Percentiles rank a stretch among this genome's conserved stretches.
Conservation (phyloP, 352 stramenopile species). For the Aphanomyces cochlioides region DNA sequence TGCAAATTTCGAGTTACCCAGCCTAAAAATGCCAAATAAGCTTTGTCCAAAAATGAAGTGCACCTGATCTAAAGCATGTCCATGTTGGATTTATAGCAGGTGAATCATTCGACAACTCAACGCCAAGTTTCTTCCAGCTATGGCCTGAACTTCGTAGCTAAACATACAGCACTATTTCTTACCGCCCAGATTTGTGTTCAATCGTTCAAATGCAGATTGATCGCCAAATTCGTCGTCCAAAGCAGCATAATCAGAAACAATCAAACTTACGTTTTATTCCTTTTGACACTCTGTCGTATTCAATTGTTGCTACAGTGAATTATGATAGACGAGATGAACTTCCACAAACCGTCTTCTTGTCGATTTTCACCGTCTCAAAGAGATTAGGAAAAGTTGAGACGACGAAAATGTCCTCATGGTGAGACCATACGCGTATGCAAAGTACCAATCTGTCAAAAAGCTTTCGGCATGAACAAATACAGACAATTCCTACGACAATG, state of each 20-base stretch:
- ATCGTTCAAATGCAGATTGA: too few relatives aligned
- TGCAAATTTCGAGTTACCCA: background rate
- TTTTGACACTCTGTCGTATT: background rate
- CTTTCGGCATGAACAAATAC: background rate
- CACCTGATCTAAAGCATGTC: background rate
- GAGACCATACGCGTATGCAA: background rate
- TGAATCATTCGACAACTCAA: background rate
- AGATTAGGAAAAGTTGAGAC: background rate
- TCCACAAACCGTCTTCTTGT: background rate
- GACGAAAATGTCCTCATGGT: background rate
- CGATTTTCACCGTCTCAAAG: background rate
- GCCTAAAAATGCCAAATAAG: background rate
- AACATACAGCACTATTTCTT: background rate
- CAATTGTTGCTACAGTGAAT: background rate
- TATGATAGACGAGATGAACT: background rate
- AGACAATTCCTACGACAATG: background rate
- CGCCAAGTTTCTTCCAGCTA: background rate
- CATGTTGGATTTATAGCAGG: background rate
- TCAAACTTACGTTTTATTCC: background rate
- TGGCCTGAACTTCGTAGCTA: background rate
- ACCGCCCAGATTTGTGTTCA: background rate
- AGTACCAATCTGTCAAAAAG: background rate
- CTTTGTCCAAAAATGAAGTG: background rate
- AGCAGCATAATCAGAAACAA: background rate
- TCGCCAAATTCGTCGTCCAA: conserved; percentile 10